Evolutionary conservation across 352 stramenopile species (phyloP).

Genomic region (Pythium dissimile): DNA sequence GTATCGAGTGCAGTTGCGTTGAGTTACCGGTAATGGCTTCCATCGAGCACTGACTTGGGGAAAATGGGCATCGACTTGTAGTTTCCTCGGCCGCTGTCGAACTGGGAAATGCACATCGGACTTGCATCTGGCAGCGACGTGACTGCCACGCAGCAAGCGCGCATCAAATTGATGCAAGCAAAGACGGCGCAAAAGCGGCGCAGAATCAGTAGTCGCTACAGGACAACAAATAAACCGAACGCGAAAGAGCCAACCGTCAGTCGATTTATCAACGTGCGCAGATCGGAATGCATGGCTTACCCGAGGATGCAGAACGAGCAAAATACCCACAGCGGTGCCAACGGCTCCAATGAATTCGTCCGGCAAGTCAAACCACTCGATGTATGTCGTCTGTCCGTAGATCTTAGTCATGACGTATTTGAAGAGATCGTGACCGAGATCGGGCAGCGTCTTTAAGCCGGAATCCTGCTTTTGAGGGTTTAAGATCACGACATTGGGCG

Average conservation of each 20-base stretch:
- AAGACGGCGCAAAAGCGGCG: conserved; percentile 84
- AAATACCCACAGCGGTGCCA: conserved; percentile 55
- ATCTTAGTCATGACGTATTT: conserved; percentile 84
- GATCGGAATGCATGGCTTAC: conserved; percentile 35
- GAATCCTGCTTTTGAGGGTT: conserved; percentile 54
- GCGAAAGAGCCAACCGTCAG: neutral
- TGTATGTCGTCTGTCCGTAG: conserved; percentile 78
- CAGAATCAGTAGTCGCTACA: conserved; percentile 76
- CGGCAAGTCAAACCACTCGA: conserved; percentile 83
- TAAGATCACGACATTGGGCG: conserved; percentile 80
- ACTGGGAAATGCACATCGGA: conserved; percentile 86
- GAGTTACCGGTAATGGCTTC: too few relatives aligned
- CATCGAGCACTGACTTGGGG: conserved; percentile 66
- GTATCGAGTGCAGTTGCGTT: too few relatives aligned
- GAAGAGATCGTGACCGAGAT: conserved; percentile 84
- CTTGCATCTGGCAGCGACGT: conserved; percentile 85
- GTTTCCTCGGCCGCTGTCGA: conserved; percentile 48
- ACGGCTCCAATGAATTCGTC: conserved; percentile 81
- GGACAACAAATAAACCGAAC: neutral
- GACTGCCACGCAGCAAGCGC: conserved; percentile 81
- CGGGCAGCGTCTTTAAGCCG: conserved; percentile 71
- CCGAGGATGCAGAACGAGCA: conserved; percentile 72
- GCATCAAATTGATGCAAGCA: conserved; percentile 83
- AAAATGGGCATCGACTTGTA: conserved; percentile 89
- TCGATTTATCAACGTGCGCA: too few relatives aligned